Evolutionary conservation across 108 stramenopile species (phyloP).

Genomic region (Chaetoceros muelleri): DNA sequence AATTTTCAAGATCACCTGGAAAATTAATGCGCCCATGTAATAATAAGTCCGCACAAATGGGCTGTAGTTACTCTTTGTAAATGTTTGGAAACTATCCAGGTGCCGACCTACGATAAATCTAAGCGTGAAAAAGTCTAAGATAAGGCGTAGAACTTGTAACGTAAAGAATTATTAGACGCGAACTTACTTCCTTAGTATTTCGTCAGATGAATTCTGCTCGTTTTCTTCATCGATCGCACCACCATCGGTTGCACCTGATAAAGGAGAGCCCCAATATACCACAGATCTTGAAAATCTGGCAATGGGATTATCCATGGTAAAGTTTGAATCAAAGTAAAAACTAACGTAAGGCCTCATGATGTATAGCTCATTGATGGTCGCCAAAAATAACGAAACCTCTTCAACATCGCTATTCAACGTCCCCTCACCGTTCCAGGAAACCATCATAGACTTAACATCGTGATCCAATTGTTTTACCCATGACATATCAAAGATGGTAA

Average conservation of each 20-base stretch:
- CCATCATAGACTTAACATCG: constrained; percentile 15
- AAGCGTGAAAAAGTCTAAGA: background rate
- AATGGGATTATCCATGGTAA: constrained; percentile 22
- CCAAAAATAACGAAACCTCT: constrained; percentile 27
- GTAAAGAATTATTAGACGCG: background rate
- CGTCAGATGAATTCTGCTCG: constrained; percentile 17
- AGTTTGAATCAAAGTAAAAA: constrained; percentile 29
- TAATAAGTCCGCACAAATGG: constrained; percentile 31
- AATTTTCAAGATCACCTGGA: constrained; percentile 31
- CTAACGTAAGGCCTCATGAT: constrained; percentile 20
- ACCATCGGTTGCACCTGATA: constrained; percentile 9
- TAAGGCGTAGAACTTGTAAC: background rate
- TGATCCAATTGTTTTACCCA: constrained; percentile 7
- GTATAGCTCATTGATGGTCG: constrained; percentile 25
- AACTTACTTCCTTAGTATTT: constrained; percentile 18
- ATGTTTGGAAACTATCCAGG: constrained; percentile 20
- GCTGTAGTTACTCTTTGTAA: constrained; percentile 10
- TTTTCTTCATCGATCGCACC: constrained; percentile 10
- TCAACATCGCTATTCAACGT: constrained; percentile 17
- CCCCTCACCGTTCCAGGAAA: constrained; percentile 31
- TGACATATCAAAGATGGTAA: constrained; percentile 6
- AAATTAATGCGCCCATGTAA: constrained; percentile 39
- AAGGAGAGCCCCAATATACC: constrained; percentile 35
- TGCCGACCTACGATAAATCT: constrained; percentile 26
- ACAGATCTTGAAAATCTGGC: constrained; percentile 31